Conservation (phyloP, 2,329 filamentous ascomycete species). For the Claviceps citrina region DNA sequence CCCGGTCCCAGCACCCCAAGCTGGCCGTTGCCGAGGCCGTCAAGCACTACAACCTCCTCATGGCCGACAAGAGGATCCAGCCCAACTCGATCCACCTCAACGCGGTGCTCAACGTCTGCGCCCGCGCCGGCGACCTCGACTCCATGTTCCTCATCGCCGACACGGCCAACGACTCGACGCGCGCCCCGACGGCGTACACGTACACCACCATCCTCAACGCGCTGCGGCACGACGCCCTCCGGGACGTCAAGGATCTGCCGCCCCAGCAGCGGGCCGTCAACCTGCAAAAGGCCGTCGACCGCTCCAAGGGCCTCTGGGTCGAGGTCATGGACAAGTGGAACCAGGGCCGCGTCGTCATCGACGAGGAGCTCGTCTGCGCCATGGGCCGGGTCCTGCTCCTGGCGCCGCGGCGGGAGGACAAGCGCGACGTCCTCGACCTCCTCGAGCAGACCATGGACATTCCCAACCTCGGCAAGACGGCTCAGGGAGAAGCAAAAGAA, state of each 20-base stretch:
- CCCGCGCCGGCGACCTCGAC: constrained; percentile 59
- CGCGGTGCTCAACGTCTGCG: constrained; percentile 70
- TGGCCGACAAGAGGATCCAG: constrained; percentile 44
- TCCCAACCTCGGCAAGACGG: constrained; percentile 33
- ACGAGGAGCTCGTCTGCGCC: constrained; percentile 62
- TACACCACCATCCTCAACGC: constrained; percentile 75
- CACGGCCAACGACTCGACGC: constrained; percentile 49
- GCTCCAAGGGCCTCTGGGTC: constrained; percentile 64
- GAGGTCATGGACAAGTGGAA: constrained; percentile 68
- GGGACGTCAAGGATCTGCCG: constrained; percentile 13
- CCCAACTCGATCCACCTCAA: constrained; percentile 77
- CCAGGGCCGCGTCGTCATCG: constrained; percentile 51
- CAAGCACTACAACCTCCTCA: constrained; percentile 63
- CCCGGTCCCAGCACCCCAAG: constrained; percentile 40
- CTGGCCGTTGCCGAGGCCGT: constrained; percentile 53
- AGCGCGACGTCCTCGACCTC: constrained; percentile 56
- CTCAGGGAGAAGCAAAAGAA: constrained; percentile 5
- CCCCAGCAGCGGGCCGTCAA: constrained; percentile 19
- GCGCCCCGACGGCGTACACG: constrained; percentile 51
- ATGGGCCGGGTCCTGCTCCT: constrained; percentile 69
- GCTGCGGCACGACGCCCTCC: constrained; percentile 31
- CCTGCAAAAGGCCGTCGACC: constrained; percentile 36
- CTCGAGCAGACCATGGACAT: constrained; percentile 73
- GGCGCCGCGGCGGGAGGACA: constrained; percentile 42
- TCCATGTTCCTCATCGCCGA: constrained; percentile 61